phyloP scores from a whole-genome alignment of 345 rosid species.

The Acer campestre region DNA sequence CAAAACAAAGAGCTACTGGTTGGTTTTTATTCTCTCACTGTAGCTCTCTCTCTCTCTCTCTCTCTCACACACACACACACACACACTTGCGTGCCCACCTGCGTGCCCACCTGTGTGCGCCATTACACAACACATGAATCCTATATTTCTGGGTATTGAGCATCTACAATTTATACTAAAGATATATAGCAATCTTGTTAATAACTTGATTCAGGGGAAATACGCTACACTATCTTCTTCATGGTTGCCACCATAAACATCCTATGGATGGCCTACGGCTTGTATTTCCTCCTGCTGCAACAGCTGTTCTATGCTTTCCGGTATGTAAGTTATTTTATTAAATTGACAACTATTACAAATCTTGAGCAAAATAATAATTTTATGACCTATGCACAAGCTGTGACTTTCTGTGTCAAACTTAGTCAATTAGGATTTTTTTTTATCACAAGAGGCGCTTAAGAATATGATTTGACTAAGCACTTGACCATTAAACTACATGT shows the following conservation, averaged over 20 bases:
- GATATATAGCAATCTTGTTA: not conserved
- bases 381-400: not conserved
- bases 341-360: not conserved
- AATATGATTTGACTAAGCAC: not conserved
- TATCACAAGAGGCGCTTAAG: not conserved
- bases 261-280: constrained; percentile 87
- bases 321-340: constrained; percentile 43
- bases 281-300: constrained; percentile 84
- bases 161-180: not conserved
- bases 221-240: constrained; percentile 78
- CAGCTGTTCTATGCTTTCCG: constrained; percentile 65
- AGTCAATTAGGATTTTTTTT: not conserved
- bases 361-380: not conserved
- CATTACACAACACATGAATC: not conserved
- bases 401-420: not conserved
- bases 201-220: constrained; percentile 55
- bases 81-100: not conserved
- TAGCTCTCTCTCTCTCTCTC: constrained; percentile 13
- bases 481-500: not conserved
- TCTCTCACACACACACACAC: too few relatives aligned
- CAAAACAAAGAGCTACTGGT: constrained; percentile 86
- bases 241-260: constrained; percentile 92
- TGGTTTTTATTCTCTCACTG: constrained; percentile 30
- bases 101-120: not conserved
- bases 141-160: not conserved